Evolutionary conservation across 768 basidiomycete genomes (phyloP).

Genomic region (Phaffia tasmanica): DNA sequence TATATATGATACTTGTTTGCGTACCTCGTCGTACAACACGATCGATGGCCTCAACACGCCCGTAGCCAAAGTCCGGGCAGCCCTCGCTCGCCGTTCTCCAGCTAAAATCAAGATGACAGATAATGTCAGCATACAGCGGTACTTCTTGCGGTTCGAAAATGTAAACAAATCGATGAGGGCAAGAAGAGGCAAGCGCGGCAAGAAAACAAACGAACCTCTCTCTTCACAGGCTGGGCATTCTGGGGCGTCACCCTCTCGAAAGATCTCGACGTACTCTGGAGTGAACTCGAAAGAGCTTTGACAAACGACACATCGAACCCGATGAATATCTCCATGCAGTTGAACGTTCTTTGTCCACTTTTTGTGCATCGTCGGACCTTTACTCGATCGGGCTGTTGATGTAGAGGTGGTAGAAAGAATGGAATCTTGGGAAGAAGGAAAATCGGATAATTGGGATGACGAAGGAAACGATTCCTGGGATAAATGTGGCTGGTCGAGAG

Average conservation of each 20-base stretch:
- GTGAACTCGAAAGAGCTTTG: constrained; percentile 64
- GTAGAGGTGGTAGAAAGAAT: neutral
- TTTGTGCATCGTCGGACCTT: constrained; percentile 48
- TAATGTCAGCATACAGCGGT: neutral
- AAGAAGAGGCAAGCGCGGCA: constrained; percentile 18
- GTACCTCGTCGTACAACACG: constrained; percentile 83
- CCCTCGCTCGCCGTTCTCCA: constrained; percentile 65
- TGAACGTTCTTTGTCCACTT: constrained; percentile 79
- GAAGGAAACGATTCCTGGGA: constrained; percentile 6
- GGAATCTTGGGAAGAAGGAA: neutral
- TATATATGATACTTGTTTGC: neutral
- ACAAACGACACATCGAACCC: constrained; percentile 78
- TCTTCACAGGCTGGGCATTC: constrained; percentile 74
- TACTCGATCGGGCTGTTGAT: constrained; percentile 46
- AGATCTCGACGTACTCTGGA: constrained; percentile 51
- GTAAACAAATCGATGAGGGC: neutral
- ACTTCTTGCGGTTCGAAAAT: no score
- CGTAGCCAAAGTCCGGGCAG: constrained; percentile 63
- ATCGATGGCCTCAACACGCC: constrained; percentile 87
- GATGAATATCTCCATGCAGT: constrained; percentile 85
- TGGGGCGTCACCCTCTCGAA: constrained; percentile 60
- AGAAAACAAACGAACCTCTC: constrained; percentile 53
- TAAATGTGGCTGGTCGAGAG: neutral
- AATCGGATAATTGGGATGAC: constrained; percentile 4
- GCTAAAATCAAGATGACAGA: constrained; percentile 42